These are phyloP conservation scores for Knufia petricola DNA, from an alignment of 2,329 filamentous ascomycete species.

Conservation along the genomic window DNA sequence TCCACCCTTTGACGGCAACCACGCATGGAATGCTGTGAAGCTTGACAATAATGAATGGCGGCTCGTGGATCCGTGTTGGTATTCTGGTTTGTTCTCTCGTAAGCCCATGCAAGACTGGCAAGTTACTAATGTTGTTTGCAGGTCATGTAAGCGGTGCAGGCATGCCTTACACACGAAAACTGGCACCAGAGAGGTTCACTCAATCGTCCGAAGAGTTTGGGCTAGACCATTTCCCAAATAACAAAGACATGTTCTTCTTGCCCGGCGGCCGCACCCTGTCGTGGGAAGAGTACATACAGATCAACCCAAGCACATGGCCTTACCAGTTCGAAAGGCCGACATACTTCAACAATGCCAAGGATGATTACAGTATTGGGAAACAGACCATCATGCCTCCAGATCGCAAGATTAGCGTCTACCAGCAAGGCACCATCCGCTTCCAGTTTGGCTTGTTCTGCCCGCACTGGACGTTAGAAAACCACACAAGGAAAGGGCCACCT, in stretches of 20 bases:
- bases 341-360: slow-evolving; percentile 39
- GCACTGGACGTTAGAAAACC: slow-evolving; percentile 65
- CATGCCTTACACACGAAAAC: slow-evolving; percentile 55
- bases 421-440: slow-evolving; percentile 57
- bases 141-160: slow-evolving; percentile 52
- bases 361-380: slow-evolving; percentile 43
- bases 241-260: slow-evolving; percentile 62
- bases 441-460: slow-evolving; percentile 69
- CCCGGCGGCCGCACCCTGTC: slow-evolving; percentile 56
- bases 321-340: slow-evolving; percentile 35
- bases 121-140: slow-evolving; percentile 46
- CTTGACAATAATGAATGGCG: slow-evolving; percentile 88
- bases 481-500: slow-evolving; percentile 54
- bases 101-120: too few species aligned
- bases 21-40: slow-evolving; percentile 89
- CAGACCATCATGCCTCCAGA: slow-evolving; percentile 53
- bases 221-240: slow-evolving; percentile 63
- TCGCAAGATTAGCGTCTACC: slow-evolving; percentile 52
- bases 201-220: slow-evolving; percentile 73
- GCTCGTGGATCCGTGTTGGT: slow-evolving; percentile 81
- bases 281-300: slow-evolving; percentile 77
- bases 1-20: slow-evolving; percentile 55
- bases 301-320: slow-evolving; percentile 41
- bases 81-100: too few species aligned
- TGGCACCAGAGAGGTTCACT: slow-evolving; percentile 53